Base-by-base conservation (phyloP, 495 filamentous ascomycete genomes). In the Lasiosphaeris hirsuta region DNA sequence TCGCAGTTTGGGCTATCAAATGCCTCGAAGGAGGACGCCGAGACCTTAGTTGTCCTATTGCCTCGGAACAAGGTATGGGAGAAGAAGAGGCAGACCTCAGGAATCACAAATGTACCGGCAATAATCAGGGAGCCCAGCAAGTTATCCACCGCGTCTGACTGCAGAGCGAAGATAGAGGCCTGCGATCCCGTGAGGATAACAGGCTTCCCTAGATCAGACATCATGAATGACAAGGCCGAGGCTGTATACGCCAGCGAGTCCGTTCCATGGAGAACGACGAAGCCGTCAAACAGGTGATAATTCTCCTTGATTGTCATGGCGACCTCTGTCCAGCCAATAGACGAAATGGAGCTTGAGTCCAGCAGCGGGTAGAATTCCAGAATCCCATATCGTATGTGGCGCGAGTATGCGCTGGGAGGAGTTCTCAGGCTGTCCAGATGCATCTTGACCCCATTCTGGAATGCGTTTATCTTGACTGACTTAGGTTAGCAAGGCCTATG, bases 101-200 rank as follows among this genome's bases (percentile, higher is more conserved):
- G 92, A 60, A 98, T 92, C 76, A 91, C 89, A 72, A 97, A 98
- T 54, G 95, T 94, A 45, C 92, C 93, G 7, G 94, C 94, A 57
- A 98, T 89, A 66, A 96, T 92, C 53, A 97, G 78, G 17, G 90
- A 91, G 30, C 90, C 89, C 10, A 98, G 86, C 11, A 98, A 78
- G 63, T 98, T 98, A 72, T 96, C 92, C n/a, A 90, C 90, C 6
- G 94, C 94, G 72, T 98, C 94, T 38, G 87, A 96, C 67, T 97
- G 91, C 15, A 97, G 81, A 51, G 92, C 87, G 30, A 93, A 84
- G 80, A 98, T 98, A 18, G 91, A 89, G 0, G 92, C 88, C 73
- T 98, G 94, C 1, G 90, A 91, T 0, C 92, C 93, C 0, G 91
- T 97, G 14, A 97, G 75, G 51, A 97, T 86, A 47, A 97, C 88